Conservation (phyloP, 2,329 filamentous ascomycete genomes). For the Pleomassaria siparia region DNA sequence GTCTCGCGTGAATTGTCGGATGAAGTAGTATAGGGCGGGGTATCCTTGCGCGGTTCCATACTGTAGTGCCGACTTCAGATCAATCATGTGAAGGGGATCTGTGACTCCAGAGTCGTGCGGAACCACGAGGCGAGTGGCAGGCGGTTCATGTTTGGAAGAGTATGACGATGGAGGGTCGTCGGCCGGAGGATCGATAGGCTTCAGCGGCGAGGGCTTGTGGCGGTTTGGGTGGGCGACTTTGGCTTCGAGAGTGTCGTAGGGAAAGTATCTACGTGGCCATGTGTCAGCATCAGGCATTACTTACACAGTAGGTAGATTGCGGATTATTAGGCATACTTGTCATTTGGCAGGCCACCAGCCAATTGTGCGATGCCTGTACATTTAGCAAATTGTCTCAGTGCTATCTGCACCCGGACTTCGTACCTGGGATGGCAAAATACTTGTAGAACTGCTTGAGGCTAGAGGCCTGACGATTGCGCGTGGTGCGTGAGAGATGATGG, state of each 20-base stretch:
- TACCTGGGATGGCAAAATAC: conserved; percentile 70
- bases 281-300: conserved; percentile 14
- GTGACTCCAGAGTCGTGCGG: conserved; percentile 65
- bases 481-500: conserved; percentile 74
- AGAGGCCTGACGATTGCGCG: conserved; percentile 65
- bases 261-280: conserved; percentile 78
- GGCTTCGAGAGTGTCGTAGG: conserved; percentile 87
- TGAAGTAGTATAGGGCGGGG: conserved; percentile 73
- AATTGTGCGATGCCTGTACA: conserved; percentile 64
- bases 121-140: conserved; percentile 62
- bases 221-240: conserved; percentile 72
- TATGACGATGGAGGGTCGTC: conserved; percentile 40
- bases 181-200: conserved; percentile 51
- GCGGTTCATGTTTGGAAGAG: conserved; percentile 34
- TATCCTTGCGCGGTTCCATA: conserved; percentile 85
- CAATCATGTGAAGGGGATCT: conserved; percentile 70
- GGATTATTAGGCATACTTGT: not conserved
- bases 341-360: conserved; percentile 54
- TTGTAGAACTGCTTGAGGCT: conserved; percentile 82
- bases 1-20: conserved; percentile 75
- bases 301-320: not conserved
- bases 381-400: no score
- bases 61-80: conserved; percentile 79
- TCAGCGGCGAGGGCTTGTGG: conserved; percentile 70
- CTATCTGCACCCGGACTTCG: no score